Evolutionary conservation across 208 protist species (phyloP).

Genomic region (Crithidia thermophila): DNA sequence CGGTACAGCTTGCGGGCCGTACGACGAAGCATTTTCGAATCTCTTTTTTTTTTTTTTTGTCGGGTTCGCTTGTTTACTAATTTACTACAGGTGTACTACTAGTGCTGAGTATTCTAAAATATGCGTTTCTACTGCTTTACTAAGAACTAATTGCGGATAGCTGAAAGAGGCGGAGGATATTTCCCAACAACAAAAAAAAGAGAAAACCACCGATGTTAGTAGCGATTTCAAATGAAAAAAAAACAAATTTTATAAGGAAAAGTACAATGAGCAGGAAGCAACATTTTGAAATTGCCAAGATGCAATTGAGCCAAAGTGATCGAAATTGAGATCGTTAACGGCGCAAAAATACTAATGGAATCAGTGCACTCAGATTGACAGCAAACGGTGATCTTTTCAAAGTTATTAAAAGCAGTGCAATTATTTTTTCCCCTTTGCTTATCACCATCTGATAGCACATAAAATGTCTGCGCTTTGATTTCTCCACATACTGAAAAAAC

Average conservation of each 20-base stretch:
- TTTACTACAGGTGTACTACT: not conserved
- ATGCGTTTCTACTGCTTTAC: conserved; percentile 1
- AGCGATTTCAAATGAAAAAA: conserved; percentile 9
- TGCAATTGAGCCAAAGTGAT: too few relatives aligned
- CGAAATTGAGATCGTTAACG: too few relatives aligned
- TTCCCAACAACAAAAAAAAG: conserved; percentile 6
- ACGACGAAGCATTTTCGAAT: conserved; percentile 62
- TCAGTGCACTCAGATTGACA: too few relatives aligned
- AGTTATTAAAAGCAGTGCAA: too few relatives aligned
- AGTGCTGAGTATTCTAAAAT: not conserved
- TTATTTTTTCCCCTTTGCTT: too few relatives aligned
- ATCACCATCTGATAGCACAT: too few relatives aligned
- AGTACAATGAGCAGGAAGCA: not conserved
- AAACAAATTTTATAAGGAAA: not conserved
- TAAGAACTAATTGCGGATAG: conserved; percentile 6
- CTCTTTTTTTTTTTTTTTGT: not conserved
- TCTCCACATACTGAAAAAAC: too few relatives aligned
- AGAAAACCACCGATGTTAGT: not conserved
- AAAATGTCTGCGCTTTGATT: too few relatives aligned
- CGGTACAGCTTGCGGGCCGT: conserved; percentile 53
- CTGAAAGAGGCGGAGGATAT: conserved; percentile 11
- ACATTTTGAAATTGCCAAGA: not conserved
- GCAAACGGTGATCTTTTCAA: too few relatives aligned
- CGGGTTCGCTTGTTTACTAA: not conserved
- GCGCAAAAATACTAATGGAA: too few relatives aligned